These are phyloP conservation scores for Colletotrichum spaethianum DNA, from an alignment of 2,329 filamentous ascomycete genomes.

Conservation along the genomic window DNA sequence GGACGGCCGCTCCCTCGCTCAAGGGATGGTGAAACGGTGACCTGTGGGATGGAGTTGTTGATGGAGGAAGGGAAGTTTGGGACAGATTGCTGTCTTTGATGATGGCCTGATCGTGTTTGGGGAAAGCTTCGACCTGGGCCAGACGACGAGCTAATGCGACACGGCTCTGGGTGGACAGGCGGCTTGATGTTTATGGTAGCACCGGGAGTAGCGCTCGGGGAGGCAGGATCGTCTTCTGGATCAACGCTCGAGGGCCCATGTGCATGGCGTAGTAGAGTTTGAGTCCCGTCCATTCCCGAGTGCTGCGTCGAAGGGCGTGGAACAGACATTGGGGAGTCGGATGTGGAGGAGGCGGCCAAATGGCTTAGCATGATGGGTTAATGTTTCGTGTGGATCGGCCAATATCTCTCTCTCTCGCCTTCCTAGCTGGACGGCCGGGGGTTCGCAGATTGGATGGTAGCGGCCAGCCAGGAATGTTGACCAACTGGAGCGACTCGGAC, in stretches of 20 bases:
- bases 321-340: slow-evolving; percentile 45
- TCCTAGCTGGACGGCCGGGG: slow-evolving; percentile 23
- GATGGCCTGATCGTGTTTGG: slow-evolving; percentile 45
- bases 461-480: slow-evolving; percentile 9
- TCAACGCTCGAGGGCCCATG: slow-evolving; percentile 31
- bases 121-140: slow-evolving; percentile 26
- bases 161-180: slow-evolving; percentile 36
- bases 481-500: slow-evolving; percentile 21
- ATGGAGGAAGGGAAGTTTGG: slow-evolving; percentile 52
- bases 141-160: slow-evolving; percentile 25
- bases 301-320: slow-evolving; percentile 36
- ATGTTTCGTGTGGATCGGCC: slow-evolving; percentile 51
- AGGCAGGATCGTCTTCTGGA: slow-evolving; percentile 22
- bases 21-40: slow-evolving; percentile 44
- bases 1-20: slow-evolving; percentile 45
- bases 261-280: slow-evolving; percentile 32
- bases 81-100: slow-evolving; percentile 54
- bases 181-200: slow-evolving; percentile 29
- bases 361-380: slow-evolving; percentile 56
- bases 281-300: slow-evolving; percentile 37
- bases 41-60: slow-evolving; percentile 39
- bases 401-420: slow-evolving; percentile 34
- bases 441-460: slow-evolving; percentile 22
- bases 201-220: slow-evolving; percentile 33
- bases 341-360: slow-evolving; percentile 44